These are phyloP conservation scores for Jacaranda mimosifolia DNA, from an alignment of 257 asterid genomes.

Conservation along the genomic window DNA sequence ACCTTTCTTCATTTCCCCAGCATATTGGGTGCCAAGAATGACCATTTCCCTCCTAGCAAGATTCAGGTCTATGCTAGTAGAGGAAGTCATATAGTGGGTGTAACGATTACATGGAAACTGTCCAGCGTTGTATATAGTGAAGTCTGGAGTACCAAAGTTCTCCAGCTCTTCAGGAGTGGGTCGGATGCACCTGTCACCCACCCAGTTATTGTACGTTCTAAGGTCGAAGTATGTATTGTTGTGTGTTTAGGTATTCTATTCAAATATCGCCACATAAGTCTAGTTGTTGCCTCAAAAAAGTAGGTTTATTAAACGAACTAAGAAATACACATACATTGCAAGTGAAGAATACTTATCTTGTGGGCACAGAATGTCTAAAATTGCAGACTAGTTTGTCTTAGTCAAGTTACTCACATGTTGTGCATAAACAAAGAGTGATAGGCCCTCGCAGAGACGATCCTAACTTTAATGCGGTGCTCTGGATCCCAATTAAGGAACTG, in stretches of 20 bases:
- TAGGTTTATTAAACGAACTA: too few relatives aligned
- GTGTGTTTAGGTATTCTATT: too few relatives aligned
- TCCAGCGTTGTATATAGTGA: slow-evolving; percentile 97
- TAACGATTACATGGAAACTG: slow-evolving; percentile 93
- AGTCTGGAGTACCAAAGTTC: slow-evolving; percentile 91
- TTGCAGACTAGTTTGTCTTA: neutral
- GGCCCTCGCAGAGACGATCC: slow-evolving; percentile 96
- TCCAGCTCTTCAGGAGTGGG: slow-evolving; percentile 91
- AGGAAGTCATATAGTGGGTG: slow-evolving; percentile 94
- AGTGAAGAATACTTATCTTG: neutral
- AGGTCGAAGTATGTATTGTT: neutral
- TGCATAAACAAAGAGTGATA: slow-evolving; percentile 97
- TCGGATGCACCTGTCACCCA: slow-evolving; percentile 89
- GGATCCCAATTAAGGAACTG: slow-evolving; percentile 98
- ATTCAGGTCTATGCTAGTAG: slow-evolving; percentile 93
- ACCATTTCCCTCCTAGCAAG: slow-evolving; percentile 93
- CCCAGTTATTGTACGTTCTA: slow-evolving; percentile 30
- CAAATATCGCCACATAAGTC: too few relatives aligned
- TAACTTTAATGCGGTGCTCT: slow-evolving; percentile 83
- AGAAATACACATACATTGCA: too few relatives aligned
- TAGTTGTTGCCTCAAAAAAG: too few relatives aligned
- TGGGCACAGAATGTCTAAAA: neutral
- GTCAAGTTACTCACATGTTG: slow-evolving; percentile 73
- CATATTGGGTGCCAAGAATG: slow-evolving; percentile 60
- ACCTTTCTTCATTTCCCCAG: slow-evolving; percentile 82